phyloP scores from a whole-genome alignment of 2,329 filamentous ascomycete species.

The Corynespora cassiicola region DNA sequence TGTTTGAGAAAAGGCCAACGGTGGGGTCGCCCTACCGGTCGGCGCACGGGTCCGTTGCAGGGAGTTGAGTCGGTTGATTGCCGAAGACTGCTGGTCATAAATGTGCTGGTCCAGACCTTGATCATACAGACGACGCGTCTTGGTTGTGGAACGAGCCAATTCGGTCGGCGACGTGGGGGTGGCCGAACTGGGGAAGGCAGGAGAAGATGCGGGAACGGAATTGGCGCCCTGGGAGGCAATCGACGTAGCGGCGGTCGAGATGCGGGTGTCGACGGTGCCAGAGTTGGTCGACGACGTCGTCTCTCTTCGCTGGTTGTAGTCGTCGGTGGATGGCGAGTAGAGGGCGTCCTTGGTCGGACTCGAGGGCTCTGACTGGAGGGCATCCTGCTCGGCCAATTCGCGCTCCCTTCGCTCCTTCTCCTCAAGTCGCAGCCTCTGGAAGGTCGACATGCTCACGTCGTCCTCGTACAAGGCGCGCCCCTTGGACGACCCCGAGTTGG shows the following conservation, averaged over 20 bases:
- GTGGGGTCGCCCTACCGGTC: constrained; percentile 60
- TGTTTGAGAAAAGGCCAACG: constrained; percentile 49
- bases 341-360: constrained; percentile 48
- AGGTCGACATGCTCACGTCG: constrained; percentile 82
- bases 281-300: constrained; percentile 87
- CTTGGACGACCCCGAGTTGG: constrained; percentile 55
- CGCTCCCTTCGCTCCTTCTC: constrained; percentile 59
- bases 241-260: constrained; percentile 88
- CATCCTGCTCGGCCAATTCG: constrained; percentile 28
- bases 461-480: constrained; percentile 79
- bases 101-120: constrained; percentile 80
- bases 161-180: constrained; percentile 40
- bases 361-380: constrained; percentile 53
- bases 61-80: constrained; percentile 80
- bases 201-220: constrained; percentile 43
- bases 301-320: constrained; percentile 77
- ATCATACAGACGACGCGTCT: constrained; percentile 80
- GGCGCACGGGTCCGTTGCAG: constrained; percentile 65
- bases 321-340: constrained; percentile 63
- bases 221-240: constrained; percentile 72
- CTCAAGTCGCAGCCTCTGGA: constrained; percentile 74
- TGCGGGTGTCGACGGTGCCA: constrained; percentile 67
- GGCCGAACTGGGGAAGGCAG: constrained; percentile 25
- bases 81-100: constrained; percentile 79
- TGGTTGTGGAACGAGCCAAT: constrained; percentile 71